These are phyloP conservation scores for Arachnomyces sp. DNA, from an alignment of 2,329 filamentous ascomycete genomes.

Conservation along the genomic window DNA sequence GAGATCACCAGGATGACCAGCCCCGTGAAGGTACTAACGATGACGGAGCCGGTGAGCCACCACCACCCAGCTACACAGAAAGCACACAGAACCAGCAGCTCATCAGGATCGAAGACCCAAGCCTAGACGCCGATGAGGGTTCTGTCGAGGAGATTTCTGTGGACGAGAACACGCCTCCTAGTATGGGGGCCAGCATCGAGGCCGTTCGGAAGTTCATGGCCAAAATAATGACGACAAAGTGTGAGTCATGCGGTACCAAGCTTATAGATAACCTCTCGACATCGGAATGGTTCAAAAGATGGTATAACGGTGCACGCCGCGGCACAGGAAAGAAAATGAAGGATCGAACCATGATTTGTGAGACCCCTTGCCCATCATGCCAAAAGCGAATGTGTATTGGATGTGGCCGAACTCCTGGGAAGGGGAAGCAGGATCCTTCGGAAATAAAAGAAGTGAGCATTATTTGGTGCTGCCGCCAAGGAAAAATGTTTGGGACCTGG, in stretches of 20 bases:
- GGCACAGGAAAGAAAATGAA: conserved; percentile 1
- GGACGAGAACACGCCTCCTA: no score
- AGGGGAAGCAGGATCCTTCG: conserved; percentile 1
- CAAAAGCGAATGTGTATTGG: conserved; percentile 10
- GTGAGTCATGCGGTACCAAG: conserved; percentile 5
- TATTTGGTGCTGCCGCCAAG: conserved; percentile 28
- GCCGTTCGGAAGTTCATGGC: conserved; percentile 7
- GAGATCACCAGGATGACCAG: no score
- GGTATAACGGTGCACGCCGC: conserved; percentile 4
- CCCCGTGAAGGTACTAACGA: no score
- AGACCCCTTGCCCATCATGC: conserved; percentile 8
- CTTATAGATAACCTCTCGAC: conserved; percentile 7
- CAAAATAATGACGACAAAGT: conserved; percentile 6
- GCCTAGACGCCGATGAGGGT: no score
- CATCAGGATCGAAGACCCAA: no score
- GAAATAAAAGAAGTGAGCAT: conserved; percentile 5
- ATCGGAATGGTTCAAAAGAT: conserved; percentile 6
- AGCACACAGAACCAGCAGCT: no score
- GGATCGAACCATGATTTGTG: conserved; percentile 3
- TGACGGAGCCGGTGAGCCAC: no score
- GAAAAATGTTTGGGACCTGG: conserved; percentile 28
- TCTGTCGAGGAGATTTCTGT: no score
- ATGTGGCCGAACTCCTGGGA: conserved; percentile 6
- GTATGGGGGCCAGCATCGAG: conserved; percentile 8
- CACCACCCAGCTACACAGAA: no score